phyloP scores from a whole-genome alignment of 2,329 filamentous ascomycete species.

The Penicillium capsulatum region DNA sequence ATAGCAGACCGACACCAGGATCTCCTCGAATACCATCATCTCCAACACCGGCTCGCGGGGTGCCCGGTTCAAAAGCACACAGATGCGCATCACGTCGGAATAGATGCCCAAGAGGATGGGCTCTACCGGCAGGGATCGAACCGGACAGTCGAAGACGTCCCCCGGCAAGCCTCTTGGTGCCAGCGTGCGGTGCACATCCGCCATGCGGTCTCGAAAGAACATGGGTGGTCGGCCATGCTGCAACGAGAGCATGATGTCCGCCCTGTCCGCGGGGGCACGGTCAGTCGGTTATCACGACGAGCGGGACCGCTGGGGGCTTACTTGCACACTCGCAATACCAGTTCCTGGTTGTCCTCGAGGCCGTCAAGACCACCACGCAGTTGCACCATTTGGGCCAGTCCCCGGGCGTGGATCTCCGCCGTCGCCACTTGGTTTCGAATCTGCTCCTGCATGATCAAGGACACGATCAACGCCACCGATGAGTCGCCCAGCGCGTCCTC shows the following conservation, averaged over 20 bases:
- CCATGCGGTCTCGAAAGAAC: constrained; percentile 13
- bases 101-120: constrained; percentile 1
- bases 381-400: constrained; percentile 7
- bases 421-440: constrained; percentile 2
- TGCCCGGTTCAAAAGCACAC: constrained; percentile 2
- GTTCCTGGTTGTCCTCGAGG: constrained; percentile 5
- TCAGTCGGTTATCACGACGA: neutral
- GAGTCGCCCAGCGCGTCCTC: constrained; percentile 10
- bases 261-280: neutral
- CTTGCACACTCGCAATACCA: constrained; percentile 12
- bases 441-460: constrained; percentile 10
- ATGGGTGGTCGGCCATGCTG: constrained; percentile 3
- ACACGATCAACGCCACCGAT: constrained; percentile 7
- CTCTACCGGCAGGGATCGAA: neutral
- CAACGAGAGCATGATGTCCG: neutral
- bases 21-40: constrained; percentile 5
- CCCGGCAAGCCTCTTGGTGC: neutral
- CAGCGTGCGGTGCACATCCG: neutral
- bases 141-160: neutral
- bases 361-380: constrained; percentile 11
- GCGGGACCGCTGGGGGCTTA: neutral
- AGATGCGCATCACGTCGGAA: too few species aligned
- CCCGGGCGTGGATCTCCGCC: constrained; percentile 6
- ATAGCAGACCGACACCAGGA: constrained; percentile 9
- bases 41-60: neutral